Evolutionary conservation across 2,329 filamentous ascomycete species (phyloP), one percentile per base, ranked within the genome.

Genomic region (Aureobasidium sp.): DNA sequence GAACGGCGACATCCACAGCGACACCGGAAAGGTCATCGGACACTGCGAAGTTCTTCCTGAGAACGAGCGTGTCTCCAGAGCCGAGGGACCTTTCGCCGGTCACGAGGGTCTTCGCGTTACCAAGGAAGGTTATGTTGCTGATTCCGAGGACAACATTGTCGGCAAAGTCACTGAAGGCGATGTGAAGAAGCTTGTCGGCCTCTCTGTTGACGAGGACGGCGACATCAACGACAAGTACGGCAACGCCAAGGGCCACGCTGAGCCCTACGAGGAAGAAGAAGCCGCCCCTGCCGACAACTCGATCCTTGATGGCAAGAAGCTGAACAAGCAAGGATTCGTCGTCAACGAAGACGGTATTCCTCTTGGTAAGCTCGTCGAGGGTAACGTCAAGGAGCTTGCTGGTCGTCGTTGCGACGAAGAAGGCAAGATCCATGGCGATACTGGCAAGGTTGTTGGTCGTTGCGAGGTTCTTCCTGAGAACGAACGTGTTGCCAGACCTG

Each of bases 1-100:
- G 72, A 76, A 89, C 34, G 88, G 88, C 36, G 83, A 88, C 69
- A 83, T 90, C 66, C 84, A 86, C 76, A 88, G 87, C 70, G 87
- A 90, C 71, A 82, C 81, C n/a, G 88, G 88, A 47, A 84, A 88
- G 63, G 78, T 89, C 48, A 81, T 90, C 62, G 87, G 87, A 64
- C 82, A 80, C 62, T 85, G 84, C 51, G 86, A 90, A 68, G 77
- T 89, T 29, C 84, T 90, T 37, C 79, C 87, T 27, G 84, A 87
- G 69, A 81, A 85, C 11, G 86, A 90, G 76, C 78, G 78, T 60
- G 79, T 78, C 67, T 70, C 72, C 62, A 80, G 77, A 70, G 77
- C 78, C 39, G 79, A 81, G 64, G 79, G 78, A 62, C 77, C 77
- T 41, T 81, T 81, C 64, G 78, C 78, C 60, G 79, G 79, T 64